phyloP scores from a whole-genome alignment of 805 yeast species.

The Cyberlindnera maritima region DNA sequence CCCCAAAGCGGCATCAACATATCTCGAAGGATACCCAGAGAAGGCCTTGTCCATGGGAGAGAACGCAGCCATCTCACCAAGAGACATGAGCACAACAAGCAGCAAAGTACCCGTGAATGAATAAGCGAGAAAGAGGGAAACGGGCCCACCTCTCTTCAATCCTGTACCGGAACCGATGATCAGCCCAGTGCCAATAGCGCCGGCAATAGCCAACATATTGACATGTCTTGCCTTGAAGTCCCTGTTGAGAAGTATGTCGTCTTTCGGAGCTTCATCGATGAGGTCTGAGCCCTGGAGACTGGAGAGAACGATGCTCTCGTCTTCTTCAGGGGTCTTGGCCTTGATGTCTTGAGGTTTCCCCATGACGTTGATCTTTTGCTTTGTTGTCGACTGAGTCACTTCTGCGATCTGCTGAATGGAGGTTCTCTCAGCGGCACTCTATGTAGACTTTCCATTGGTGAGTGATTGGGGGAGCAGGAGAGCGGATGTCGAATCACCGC shows the following conservation, averaged over 20 bases:
- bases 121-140: slow-evolving; percentile 53
- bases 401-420: no score
- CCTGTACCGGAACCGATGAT: slow-evolving; percentile 63
- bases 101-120: slow-evolving; percentile 65
- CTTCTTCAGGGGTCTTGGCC: no score
- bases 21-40: slow-evolving; percentile 55
- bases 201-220: slow-evolving; percentile 62
- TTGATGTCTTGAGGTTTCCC: no score
- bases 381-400: no score
- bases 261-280: no score
- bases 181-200: slow-evolving; percentile 68
- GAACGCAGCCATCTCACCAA: slow-evolving; percentile 66
- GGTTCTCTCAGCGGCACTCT: no score
- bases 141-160: slow-evolving; percentile 56
- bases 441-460: no score
- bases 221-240: background rate
- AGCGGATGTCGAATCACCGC: no score
- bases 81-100: slow-evolving; percentile 61
- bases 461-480: no score
- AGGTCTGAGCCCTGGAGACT: no score
- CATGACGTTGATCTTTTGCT: no score
- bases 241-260: background rate
- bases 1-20: slow-evolving; percentile 20
- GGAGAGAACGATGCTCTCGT: background rate
- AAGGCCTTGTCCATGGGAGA: slow-evolving; percentile 63